A percentile compares a stretch with the other conserved stretches of the same genome.
Conservation (phyloP, 106 monocot genomes). For the Allium sativum region DNA sequence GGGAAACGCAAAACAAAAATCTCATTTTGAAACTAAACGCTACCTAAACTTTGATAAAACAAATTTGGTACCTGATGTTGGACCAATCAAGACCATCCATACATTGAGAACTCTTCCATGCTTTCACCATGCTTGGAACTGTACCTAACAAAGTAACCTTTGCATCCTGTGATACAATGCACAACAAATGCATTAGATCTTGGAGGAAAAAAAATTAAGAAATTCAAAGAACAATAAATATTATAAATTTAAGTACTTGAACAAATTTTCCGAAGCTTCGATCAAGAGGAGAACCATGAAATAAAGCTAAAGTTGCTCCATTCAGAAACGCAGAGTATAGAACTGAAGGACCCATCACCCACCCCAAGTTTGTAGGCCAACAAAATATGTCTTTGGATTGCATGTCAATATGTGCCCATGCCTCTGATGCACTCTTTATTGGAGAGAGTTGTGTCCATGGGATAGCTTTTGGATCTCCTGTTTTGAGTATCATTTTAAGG, state of each 20-base stretch:
- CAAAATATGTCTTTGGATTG: constrained; percentile 56
- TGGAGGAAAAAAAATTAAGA: no score
- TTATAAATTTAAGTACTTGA: constrained; percentile 30
- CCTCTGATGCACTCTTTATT: constrained; percentile 69
- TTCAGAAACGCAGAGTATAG: constrained; percentile 62
- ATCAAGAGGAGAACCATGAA: constrained; percentile 87
- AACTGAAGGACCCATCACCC: constrained; percentile 78
- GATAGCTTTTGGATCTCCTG: constrained; percentile 95
- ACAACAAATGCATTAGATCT: no score
- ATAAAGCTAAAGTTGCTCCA: constrained; percentile 79
- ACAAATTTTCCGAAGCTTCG: constrained; percentile 82
- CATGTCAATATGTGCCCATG: constrained; percentile 76
- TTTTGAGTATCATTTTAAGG: background rate
- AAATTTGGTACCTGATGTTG: constrained; percentile 49
- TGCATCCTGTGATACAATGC: constrained; percentile 48
- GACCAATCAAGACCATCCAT: constrained; percentile 85
- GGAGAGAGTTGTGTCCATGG: constrained; percentile 91
- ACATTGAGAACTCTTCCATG: constrained; percentile 80
- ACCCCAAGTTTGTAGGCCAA: constrained; percentile 95
- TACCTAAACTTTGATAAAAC: no score
- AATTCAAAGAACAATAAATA: no score
- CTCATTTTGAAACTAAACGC: no score
- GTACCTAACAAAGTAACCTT: constrained; percentile 77
- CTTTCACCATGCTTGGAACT: constrained; percentile 80
- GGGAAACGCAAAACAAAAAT: no score